phyloP scores from a whole-genome alignment of 768 basidiomycete genomes.

The Tulasnella sp. region DNA sequence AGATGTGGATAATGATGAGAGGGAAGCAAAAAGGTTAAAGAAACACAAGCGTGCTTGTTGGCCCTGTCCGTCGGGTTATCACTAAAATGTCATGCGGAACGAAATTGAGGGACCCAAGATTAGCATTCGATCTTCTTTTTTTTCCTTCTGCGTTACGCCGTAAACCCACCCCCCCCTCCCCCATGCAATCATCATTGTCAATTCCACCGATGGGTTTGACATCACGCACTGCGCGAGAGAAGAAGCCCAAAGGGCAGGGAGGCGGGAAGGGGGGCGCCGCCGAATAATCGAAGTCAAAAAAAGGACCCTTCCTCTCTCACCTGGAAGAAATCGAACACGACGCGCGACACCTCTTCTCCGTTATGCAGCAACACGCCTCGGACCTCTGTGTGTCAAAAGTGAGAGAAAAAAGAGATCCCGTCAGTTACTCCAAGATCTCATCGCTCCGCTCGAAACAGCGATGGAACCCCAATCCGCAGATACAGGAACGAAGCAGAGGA shows the following conservation, averaged over 20 bases:
- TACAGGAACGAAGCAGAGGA: background rate
- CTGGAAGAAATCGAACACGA: constrained; percentile 52
- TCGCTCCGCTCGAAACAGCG: background rate
- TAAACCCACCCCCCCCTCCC: background rate
- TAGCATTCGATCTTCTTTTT: background rate
- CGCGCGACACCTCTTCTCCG: constrained; percentile 76
- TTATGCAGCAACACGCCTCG: constrained; percentile 73
- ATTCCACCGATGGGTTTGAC: background rate
- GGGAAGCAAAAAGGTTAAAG: background rate
- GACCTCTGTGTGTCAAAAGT: constrained; percentile 50
- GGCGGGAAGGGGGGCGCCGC: background rate
- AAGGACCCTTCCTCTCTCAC: background rate
- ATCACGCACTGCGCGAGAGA: background rate
- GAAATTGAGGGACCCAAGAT: constrained; percentile 5
- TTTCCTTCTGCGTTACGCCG: background rate
- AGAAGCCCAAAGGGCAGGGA: background rate
- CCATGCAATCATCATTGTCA: background rate
- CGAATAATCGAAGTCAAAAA: background rate
- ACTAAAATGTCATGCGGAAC: constrained; percentile 6
- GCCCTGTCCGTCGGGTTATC: constrained; percentile 4
- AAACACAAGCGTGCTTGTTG: constrained; percentile 5
- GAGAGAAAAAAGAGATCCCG: background rate
- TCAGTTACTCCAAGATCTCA: background rate
- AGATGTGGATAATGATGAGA: background rate
- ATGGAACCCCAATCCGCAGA: constrained; percentile 4